Evolutionary conservation across 2,329 filamentous ascomycete species (phyloP), one percentile per base, ranked within the genome.

Genomic region (Colletotrichum melonis): DNA sequence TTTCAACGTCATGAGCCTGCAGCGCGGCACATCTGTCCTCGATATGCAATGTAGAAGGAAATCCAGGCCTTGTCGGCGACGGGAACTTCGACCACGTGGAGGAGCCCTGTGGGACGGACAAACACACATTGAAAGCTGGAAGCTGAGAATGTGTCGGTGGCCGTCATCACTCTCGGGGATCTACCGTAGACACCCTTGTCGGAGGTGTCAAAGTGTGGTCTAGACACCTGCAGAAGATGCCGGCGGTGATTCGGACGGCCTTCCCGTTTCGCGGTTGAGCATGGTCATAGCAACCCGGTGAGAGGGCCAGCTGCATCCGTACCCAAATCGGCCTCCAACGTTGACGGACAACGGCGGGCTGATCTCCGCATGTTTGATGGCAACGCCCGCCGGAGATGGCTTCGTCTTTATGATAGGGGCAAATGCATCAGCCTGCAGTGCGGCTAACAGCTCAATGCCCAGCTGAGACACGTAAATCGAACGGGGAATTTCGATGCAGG

Each of bases 191-290:
- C 59, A 54, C 60, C 70, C 70, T 65, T 73, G 67, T 60, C 56
- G 52, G 67, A 65, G 32, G 28, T 30, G 58, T 56, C 60, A 69
- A 62, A 32, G 22, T 60, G 30, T 62, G 72, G 72, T 54, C 68
- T 72, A 72, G 73, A 74, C 66, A 52, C 59, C 67, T 62, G 69
- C 69, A 73, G 32, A 74, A 32, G 57, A 56, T 65, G 59, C 72
- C 59, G 59, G 55, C 52, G 54, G 55, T 63, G 72, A 62, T 62
- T 73, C 69, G 72, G 72, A 64, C 58, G 55, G 59, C 58, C 55
- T 73, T 64, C 63, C 63, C 63, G 63, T 73, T 69, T 65, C 54
- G 56, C 73, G 69, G 54, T 71, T 57, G 42, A 63, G 69, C 56
- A 55, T 63, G 32, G 49, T 73, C 58, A 54, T 57, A 32, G 71